Evolutionary conservation across 1,139 yeast species (phyloP).

Genomic region (Zhuliangozyma parablackwelliae): DNA sequence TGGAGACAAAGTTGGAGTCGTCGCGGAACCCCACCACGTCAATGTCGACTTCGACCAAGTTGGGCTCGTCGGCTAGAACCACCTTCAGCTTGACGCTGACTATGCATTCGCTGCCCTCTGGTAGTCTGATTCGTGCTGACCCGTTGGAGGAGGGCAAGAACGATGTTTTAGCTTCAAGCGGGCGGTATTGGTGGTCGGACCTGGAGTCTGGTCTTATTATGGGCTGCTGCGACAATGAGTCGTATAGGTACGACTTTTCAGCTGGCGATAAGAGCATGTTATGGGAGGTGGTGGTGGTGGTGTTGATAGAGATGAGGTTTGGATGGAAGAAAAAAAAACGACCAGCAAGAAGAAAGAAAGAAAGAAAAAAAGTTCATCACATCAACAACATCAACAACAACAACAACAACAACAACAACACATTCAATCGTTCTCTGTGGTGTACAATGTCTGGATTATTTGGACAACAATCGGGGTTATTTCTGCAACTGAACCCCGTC

Average conservation of each 20-base stretch:
- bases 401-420: not conserved
- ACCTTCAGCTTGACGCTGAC: conserved; percentile 87
- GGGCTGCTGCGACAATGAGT: conserved; percentile 59
- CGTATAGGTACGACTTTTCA: conserved; percentile 75
- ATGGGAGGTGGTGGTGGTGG: not conserved
- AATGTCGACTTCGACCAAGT: conserved; percentile 68
- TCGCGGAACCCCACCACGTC: conserved; percentile 72
- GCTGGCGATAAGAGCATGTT: conserved; percentile 75
- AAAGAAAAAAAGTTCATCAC: too few relatives aligned
- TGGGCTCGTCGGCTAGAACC: conserved; percentile 41
- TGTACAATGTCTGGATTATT: not conserved
- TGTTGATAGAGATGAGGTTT: not conserved
- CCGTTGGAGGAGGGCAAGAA: conserved; percentile 88
- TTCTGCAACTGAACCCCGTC: too few relatives aligned
- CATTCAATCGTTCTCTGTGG: too few relatives aligned
- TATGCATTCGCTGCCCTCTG: conserved; percentile 90
- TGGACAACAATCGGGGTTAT: not conserved
- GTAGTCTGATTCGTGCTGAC: conserved; percentile 76
- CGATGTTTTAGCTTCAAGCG: conserved; percentile 76
- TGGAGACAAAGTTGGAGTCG: conserved; percentile 59
- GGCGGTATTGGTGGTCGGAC: conserved; percentile 67
- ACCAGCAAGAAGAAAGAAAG: too few relatives aligned
- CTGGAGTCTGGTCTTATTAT: conserved; percentile 85
- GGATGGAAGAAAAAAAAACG: too few relatives aligned
- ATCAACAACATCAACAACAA: not conserved